Percentiles rank a stretch among this genome's conserved stretches.
phyloP scores from a whole-genome alignment of 2,329 filamentous ascomycete species.

The Aspergillus chevalieri region DNA sequence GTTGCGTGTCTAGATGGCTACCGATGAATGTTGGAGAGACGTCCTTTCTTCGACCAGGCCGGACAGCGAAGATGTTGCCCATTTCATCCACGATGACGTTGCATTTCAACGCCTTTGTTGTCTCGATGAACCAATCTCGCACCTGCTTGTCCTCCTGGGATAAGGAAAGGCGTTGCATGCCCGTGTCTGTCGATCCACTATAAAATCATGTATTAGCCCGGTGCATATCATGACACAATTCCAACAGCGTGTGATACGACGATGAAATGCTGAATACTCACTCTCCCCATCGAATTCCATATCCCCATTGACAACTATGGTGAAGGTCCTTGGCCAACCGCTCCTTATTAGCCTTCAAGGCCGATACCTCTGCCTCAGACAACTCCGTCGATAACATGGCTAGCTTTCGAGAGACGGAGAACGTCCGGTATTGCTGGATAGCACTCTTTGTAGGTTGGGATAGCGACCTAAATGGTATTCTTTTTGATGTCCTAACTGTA shows the following conservation, averaged over 20 bases:
- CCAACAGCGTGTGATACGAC: neutral
- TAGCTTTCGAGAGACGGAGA: constrained; percentile 9
- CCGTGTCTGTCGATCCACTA: constrained; percentile 54
- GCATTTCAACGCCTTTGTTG: constrained; percentile 59
- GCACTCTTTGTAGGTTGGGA: neutral
- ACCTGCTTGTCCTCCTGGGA: constrained; percentile 65
- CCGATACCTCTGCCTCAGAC: constrained; percentile 46
- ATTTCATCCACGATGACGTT: constrained; percentile 64
- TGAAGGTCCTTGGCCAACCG: constrained; percentile 61
- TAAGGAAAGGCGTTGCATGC: constrained; percentile 69
- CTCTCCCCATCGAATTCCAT: constrained; percentile 62
- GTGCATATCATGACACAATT: too few species aligned
- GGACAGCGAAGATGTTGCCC: constrained; percentile 73
- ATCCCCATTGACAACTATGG: constrained; percentile 61
- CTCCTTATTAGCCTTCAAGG: constrained; percentile 52
- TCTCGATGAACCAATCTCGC: constrained; percentile 68
- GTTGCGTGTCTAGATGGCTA: constrained; percentile 63
- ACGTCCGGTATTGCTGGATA: constrained; percentile 1
- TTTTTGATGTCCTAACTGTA: neutral
- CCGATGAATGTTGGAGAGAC: constrained; percentile 63
- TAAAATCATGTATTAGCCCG: neutral
- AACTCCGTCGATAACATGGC: constrained; percentile 39
- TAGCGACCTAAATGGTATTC: constrained; percentile 2
- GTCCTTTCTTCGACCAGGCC: constrained; percentile 53
- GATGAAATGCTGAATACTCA: constrained; percentile 35